These are phyloP conservation scores for Apiotrichum gracile DNA, from an alignment of 1,284 basidiomycete genomes.

Conservation along the genomic window DNA sequence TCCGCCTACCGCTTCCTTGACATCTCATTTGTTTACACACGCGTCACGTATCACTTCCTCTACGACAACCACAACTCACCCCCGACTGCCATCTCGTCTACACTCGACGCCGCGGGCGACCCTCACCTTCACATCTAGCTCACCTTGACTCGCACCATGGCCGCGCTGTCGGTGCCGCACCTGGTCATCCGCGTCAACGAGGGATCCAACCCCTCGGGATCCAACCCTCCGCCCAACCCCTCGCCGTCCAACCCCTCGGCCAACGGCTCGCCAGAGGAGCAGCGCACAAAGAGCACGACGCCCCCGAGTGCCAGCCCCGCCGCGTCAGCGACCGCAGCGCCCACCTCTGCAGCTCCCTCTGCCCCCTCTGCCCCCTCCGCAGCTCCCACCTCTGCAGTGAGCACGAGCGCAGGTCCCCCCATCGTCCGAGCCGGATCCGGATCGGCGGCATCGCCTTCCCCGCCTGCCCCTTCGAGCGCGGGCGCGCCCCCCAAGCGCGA, in stretches of 20 bases:
- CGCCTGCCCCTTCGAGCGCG: not conserved
- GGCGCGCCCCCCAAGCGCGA: not conserved
- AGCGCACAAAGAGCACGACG: too few relatives aligned
- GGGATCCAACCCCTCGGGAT: not conserved
- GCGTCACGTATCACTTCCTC: too few relatives aligned
- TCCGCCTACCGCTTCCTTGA: not conserved
- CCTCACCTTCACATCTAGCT: not conserved
- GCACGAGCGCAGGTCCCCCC: too few relatives aligned
- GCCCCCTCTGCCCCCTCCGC: too few relatives aligned
- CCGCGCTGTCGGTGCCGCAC: slow-evolving; percentile 11
- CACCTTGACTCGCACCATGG: not conserved
- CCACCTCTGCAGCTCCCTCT: too few relatives aligned
- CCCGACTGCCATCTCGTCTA: too few relatives aligned
- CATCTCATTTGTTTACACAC: too few relatives aligned
- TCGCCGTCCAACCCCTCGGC: not conserved
- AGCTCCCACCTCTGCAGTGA: not conserved
- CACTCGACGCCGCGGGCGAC: not conserved
- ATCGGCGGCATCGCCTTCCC: not conserved
- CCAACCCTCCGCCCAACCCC: not conserved
- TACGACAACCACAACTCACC: too few relatives aligned
- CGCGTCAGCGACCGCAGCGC: too few relatives aligned
- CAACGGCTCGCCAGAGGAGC: too few relatives aligned
- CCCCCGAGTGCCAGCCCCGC: not conserved
- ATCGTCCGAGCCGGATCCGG: not conserved
- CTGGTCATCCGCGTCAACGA: slow-evolving; percentile 13